Evolutionary conservation across 2,329 filamentous ascomycete species (phyloP).

Genomic region (Aspergillus niger): DNA sequence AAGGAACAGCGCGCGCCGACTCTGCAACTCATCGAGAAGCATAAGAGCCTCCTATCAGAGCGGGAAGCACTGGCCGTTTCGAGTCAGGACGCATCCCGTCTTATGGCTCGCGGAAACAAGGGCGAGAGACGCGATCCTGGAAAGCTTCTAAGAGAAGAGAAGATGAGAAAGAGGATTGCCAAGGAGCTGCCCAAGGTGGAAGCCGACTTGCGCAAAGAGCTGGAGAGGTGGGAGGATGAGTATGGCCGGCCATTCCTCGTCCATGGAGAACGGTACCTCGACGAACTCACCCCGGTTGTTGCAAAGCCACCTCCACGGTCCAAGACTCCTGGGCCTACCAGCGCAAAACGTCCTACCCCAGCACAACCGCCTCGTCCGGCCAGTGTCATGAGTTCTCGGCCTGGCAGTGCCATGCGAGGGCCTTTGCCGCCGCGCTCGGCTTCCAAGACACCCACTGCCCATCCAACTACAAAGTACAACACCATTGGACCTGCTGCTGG

Average conservation of each 20-base stretch:
- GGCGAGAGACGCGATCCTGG: slow-evolving; percentile 93
- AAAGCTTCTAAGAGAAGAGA: slow-evolving; percentile 91
- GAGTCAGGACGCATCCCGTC: slow-evolving; percentile 88
- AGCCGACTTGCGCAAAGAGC: slow-evolving; percentile 74
- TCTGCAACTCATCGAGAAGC: slow-evolving; percentile 77
- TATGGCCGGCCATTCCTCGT: slow-evolving; percentile 92
- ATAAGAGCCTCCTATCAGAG: slow-evolving; percentile 80
- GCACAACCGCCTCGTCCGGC: slow-evolving; percentile 32
- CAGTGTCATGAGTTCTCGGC: slow-evolving; percentile 30
- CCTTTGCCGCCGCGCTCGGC: slow-evolving; percentile 46
- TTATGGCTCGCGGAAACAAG: slow-evolving; percentile 89
- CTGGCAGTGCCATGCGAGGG: slow-evolving; percentile 41
- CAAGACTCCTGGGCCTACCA: slow-evolving; percentile 43
- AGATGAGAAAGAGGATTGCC: slow-evolving; percentile 95
- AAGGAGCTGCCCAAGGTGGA: slow-evolving; percentile 95
- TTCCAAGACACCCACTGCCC: slow-evolving; percentile 51
- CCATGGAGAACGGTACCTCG: slow-evolving; percentile 86
- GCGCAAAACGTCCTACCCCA: slow-evolving; percentile 23
- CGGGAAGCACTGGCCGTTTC: slow-evolving; percentile 85
- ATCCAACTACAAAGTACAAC: slow-evolving; percentile 44
- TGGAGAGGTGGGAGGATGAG: slow-evolving; percentile 89
- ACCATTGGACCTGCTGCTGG: slow-evolving; percentile 30
- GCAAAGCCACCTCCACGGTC: slow-evolving; percentile 65
- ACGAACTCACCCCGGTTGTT: slow-evolving; percentile 68
- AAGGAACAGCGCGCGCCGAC: slow-evolving; percentile 86